These are phyloP conservation scores for Berberis thunbergii DNA, from an alignment of 164 flowering plant species.

Conservation along the genomic window DNA sequence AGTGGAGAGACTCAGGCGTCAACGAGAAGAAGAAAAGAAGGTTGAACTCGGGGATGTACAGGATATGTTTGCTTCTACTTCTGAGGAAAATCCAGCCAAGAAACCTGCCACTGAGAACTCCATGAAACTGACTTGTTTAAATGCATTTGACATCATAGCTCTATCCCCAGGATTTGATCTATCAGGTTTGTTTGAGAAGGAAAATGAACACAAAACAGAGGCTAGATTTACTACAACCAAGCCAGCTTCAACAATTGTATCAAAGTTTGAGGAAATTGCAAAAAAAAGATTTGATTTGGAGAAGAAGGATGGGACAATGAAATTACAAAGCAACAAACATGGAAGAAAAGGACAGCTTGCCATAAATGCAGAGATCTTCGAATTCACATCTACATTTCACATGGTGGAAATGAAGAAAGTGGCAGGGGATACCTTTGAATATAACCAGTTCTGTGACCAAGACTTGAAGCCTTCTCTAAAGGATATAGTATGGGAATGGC, in stretches of 20 bases:
- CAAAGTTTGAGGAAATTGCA: slow-evolving; percentile 41
- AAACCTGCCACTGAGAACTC: neutral
- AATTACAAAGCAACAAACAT: slow-evolving; percentile 23
- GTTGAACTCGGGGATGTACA: slow-evolving; percentile 8
- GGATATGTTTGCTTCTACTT: slow-evolving; percentile 5
- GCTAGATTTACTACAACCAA: slow-evolving; percentile 24
- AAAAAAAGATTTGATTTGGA: slow-evolving; percentile 25
- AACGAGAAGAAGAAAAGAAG: neutral
- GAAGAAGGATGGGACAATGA: slow-evolving; percentile 34
- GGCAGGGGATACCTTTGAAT: slow-evolving; percentile 42
- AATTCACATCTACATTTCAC: slow-evolving; percentile 32
- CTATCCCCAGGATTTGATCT: slow-evolving; percentile 34
- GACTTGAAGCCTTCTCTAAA: slow-evolving; percentile 39
- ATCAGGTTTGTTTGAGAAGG: slow-evolving; percentile 35
- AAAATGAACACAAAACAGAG: slow-evolving; percentile 9
- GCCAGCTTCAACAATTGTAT: slow-evolving; percentile 32
- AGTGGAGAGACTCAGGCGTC: neutral
- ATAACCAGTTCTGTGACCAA: slow-evolving; percentile 31
- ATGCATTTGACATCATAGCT: slow-evolving; percentile 48
- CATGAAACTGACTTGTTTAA: slow-evolving; percentile 26
- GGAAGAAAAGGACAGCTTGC: slow-evolving; percentile 43
- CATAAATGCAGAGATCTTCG: slow-evolving; percentile 47
- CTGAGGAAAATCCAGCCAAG: neutral
- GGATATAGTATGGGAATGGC: slow-evolving; percentile 37
- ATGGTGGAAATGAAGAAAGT: slow-evolving; percentile 39